Evolutionary conservation across 176 grass and related monocot species (phyloP), one percentile per base, ranked within the genome.

Genomic region (Melocanna baccifera): DNA sequence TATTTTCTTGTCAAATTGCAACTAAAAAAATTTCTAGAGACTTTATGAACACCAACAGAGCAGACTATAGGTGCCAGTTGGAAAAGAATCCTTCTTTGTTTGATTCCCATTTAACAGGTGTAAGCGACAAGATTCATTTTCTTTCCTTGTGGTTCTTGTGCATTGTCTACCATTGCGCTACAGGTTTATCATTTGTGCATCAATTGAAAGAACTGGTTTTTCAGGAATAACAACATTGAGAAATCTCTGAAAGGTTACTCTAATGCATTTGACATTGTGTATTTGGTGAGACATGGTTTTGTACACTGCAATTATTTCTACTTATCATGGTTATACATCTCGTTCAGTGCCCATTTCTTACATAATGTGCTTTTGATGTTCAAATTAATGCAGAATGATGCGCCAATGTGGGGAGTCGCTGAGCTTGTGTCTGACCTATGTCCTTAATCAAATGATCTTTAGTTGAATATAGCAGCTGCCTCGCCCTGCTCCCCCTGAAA

Each of bases 171-270:
- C 8, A 61, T 51, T 47, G 52, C 4, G 29, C 23, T 77, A 22
- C 57, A 61, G 20, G 74, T 32, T 80, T 67, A 39, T 47, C 18
- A 78, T 32, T 80, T 67, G 29, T 62, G 30, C 46, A 39, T 50
- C 43, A 64, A 15, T 3, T 79, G 39, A 77, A 3, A 7, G 18
- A 56, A 15, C 67, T 73, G 16, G 34, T 66, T 85, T 86, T 85
- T 36, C 83, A 98, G 93, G 87, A 98, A 98, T 79, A 83, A 36
- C 55, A 95, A 95, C 80, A 73, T 91, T 14, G 93, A 98, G 79
- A 93, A 90, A 48, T 95, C 91, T 50, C 64, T 98, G 56, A 90
- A 92, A 73, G 86, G 88, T 89, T 95, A 98, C 87, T 84, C 86
- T 1, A 64, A 83, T 39, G 86, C 93, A 78, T 98, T 98, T 87